Conservation (phyloP, 371 early-diverging fungal species). For the Saksenaea oblongispora region DNA sequence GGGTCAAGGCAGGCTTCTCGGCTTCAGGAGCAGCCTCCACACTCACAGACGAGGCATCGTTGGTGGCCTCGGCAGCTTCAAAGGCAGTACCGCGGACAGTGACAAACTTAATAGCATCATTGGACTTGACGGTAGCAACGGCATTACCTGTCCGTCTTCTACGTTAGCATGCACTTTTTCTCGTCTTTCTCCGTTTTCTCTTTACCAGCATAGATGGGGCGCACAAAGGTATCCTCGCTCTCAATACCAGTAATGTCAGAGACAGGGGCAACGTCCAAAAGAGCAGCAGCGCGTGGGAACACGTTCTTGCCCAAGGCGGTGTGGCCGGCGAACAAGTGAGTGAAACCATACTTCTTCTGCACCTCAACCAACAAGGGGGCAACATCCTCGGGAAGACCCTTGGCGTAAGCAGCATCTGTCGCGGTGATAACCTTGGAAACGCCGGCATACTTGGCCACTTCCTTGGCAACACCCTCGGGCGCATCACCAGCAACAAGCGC, state of each 20-base stretch:
- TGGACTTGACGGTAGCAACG: conserved; percentile 93
- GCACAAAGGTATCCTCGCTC: conserved; percentile 85
- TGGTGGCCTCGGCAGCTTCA: conserved; percentile 66
- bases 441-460: conserved; percentile 72
- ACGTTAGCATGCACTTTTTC: conserved; percentile 4
- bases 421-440: conserved; percentile 86
- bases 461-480: conserved; percentile 73
- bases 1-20: conserved; percentile 60
- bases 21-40: conserved; percentile 70
- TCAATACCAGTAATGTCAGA: conserved; percentile 88
- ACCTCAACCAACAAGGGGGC: conserved; percentile 78
- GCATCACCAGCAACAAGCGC: conserved; percentile 86
- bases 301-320: conserved; percentile 92
- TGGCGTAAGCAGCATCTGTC: conserved; percentile 76
- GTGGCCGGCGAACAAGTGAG: conserved; percentile 89
- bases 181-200: background rate
- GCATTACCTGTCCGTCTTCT: conserved; percentile 75
- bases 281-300: conserved; percentile 91
- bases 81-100: conserved; percentile 95
- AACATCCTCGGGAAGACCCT: conserved; percentile 80
- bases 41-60: conserved; percentile 49
- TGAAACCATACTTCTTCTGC: conserved; percentile 73
- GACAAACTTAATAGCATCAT: conserved; percentile 83
- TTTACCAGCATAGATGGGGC: conserved; percentile 96
- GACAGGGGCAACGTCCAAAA: conserved; percentile 88